Base-by-base conservation (phyloP, 2,329 filamentous ascomycete genomes). In the Blastomyces silverae region DNA sequence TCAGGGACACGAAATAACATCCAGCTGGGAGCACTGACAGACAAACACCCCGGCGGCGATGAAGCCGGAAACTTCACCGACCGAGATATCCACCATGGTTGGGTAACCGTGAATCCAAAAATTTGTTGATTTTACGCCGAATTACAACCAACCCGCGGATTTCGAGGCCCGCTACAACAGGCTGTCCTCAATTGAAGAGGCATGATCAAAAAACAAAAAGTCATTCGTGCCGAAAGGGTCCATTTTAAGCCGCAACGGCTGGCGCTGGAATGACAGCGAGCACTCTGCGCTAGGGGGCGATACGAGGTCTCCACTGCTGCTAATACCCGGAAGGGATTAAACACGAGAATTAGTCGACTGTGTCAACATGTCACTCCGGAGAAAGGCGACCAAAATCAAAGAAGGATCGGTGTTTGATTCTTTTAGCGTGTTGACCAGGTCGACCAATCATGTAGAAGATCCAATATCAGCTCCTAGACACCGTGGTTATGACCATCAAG, bases 21-120 rank as follows among this genome's bases (percentile, higher is more conserved):
- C 13, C 11, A 15, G 11, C 13, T 34, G n/a, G 22, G 48, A 11
- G 11, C 8, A 63, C 61, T 53, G 4, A 73, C 73, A 67, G n/a
- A 76, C 42, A 63, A 75, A 74, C 37, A 78, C 70, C 10, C 67
- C 73, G 0, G 74, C 73, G 39, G 76, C 75, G 62, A 79, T 77
- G 53, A 77, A 70, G 65, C 76, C 77, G 55, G 77, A 76, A 17
- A 77, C 74, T 57, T 78, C 69, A 48, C 74, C 76, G 37, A 79
- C 69, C 2, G 75, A 76, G 25, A 74, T 60, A 37, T 59, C 63
- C 56, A 61, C 63, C 63, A 64, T 64, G 31, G 53, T 37, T 13
- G 11, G 25, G 50, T 28, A 53, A 5, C 22, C 15, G 53, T 37
- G 22, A n/a, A 11, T 37, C 31, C 20, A 4, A 34, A 34, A 37